phyloP scores from a whole-genome alignment of 805 yeast species.

The Debaryomyces maramus region DNA sequence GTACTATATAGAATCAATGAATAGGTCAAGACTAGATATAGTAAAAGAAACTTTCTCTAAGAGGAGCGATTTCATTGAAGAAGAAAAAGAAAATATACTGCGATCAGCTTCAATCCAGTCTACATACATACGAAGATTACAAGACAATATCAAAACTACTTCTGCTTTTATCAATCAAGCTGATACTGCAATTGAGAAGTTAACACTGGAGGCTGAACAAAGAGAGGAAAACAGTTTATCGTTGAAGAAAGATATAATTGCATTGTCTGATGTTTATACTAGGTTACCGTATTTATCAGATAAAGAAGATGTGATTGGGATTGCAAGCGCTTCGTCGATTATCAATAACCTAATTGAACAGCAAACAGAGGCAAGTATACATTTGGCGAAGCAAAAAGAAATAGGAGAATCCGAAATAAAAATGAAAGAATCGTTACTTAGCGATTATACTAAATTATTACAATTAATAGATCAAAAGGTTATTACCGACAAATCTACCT shows the following conservation, averaged over 20 bases:
- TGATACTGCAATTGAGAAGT: slow-evolving; percentile 16
- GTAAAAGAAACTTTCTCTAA: slow-evolving; percentile 6
- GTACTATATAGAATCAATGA: slow-evolving; percentile 2
- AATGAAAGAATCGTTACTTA: not conserved
- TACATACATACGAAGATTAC: slow-evolving; percentile 17
- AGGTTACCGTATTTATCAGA: slow-evolving; percentile 26
- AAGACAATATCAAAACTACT: slow-evolving; percentile 19
- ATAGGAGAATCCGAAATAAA: not conserved
- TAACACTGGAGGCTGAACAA: slow-evolving; percentile 5
- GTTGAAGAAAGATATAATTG: slow-evolving; percentile 16
- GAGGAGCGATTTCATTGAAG: slow-evolving; percentile 1
- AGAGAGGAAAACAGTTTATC: slow-evolving; percentile 1
- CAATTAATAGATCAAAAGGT: not conserved
- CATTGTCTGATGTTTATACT: slow-evolving; percentile 17
- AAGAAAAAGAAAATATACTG: not conserved
- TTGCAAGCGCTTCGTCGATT: slow-evolving; percentile 23
- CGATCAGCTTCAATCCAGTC: slow-evolving; percentile 5
- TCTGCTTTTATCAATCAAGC: slow-evolving; percentile 21
- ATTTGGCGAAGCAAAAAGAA: slow-evolving; percentile 2
- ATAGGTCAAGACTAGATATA: slow-evolving; percentile 5
- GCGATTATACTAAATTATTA: not conserved
- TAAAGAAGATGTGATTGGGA: slow-evolving; percentile 29
- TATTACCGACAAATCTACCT: not conserved
- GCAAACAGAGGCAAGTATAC: slow-evolving; percentile 9
- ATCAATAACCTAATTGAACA: slow-evolving; percentile 7